Evolutionary conservation across 768 basidiomycete genomes (phyloP).

Genomic region (Rhodosporidiobolus sp.): DNA sequence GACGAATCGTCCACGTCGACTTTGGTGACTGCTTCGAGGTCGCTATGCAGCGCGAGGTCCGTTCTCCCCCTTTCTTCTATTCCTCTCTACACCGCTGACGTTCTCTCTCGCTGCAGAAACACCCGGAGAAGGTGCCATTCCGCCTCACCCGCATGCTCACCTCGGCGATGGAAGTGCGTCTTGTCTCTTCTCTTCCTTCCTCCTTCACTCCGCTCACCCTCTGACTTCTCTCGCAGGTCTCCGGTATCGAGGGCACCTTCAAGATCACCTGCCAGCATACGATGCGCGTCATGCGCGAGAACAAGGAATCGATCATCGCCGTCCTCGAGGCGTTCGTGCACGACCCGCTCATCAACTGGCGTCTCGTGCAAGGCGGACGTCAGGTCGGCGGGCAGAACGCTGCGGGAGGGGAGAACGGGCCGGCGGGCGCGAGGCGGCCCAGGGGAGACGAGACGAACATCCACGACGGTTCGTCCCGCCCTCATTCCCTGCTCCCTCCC

Average conservation of each 20-base stretch:
- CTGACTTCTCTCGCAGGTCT: conserved; percentile 60
- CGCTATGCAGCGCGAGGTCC: conserved; percentile 44
- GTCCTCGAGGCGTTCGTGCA: conserved; percentile 98
- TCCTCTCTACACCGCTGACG: background rate
- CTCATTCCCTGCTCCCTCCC: background rate
- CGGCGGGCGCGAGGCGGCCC: conserved; percentile 24
- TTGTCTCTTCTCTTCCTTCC: background rate
- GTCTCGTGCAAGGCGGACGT: conserved; percentile 37
- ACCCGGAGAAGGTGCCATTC: conserved; percentile 98
- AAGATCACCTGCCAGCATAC: conserved; percentile 71
- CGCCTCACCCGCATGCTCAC: conserved; percentile 96
- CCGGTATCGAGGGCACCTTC: conserved; percentile 97
- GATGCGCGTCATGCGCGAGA: conserved; percentile 93
- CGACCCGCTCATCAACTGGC: conserved; percentile 88
- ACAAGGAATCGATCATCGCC: conserved; percentile 98
- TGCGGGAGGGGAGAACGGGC: conserved; percentile 22
- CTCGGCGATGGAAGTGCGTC: conserved; percentile 92
- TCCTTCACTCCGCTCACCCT: background rate
- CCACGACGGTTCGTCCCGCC: conserved; percentile 14
- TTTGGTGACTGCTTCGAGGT: conserved; percentile 81
- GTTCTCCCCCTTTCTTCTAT: background rate
- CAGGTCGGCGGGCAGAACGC: conserved; percentile 32
- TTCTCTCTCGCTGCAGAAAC: conserved; percentile 56
- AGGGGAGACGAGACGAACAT: conserved; percentile 40
- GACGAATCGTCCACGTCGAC: conserved; percentile 94